Conservation (phyloP, 805 yeast species). For the Huiozyma naganishii region DNA sequence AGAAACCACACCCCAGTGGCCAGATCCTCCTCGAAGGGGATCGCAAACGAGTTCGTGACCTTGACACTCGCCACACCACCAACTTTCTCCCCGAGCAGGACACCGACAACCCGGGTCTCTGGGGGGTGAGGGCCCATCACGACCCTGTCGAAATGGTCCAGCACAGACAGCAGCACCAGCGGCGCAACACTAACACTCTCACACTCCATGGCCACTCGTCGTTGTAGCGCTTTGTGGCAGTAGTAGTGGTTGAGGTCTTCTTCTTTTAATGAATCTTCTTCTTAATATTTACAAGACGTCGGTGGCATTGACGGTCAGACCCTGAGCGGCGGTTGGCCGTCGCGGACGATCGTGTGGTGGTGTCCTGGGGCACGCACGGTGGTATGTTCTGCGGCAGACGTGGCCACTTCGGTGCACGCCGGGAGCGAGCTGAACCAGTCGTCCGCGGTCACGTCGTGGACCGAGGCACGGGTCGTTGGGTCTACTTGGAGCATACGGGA, state of each 20-base stretch:
- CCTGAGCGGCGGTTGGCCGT: constrained; percentile 29
- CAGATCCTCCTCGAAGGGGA: constrained; percentile 96
- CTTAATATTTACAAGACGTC: neutral
- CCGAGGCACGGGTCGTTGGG: constrained; percentile 49
- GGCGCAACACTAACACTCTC: constrained; percentile 89
- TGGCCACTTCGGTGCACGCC: constrained; percentile 43
- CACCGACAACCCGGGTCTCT: constrained; percentile 81
- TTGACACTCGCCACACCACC: constrained; percentile 33
- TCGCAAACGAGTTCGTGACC: constrained; percentile 88
- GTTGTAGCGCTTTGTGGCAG: neutral
- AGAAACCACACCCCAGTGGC: constrained; percentile 90
- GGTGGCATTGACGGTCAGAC: neutral
- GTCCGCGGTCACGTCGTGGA: constrained; percentile 54
- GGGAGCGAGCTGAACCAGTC: constrained; percentile 58
- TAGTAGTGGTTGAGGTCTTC: neutral
- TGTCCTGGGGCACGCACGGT: constrained; percentile 37
- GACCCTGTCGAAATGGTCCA: constrained; percentile 87
- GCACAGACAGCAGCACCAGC: constrained; percentile 81
- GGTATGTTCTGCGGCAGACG: constrained; percentile 21
- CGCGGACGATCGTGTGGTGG: constrained; percentile 37
- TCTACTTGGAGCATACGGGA: constrained; percentile 55
- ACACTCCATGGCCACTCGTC: constrained; percentile 12
- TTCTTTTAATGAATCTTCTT: neutral
- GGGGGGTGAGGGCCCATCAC: constrained; percentile 31
- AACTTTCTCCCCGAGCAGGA: constrained; percentile 68